Conservation (phyloP, 176 grass and related monocot species). For the Paspalum notatum region DNA sequence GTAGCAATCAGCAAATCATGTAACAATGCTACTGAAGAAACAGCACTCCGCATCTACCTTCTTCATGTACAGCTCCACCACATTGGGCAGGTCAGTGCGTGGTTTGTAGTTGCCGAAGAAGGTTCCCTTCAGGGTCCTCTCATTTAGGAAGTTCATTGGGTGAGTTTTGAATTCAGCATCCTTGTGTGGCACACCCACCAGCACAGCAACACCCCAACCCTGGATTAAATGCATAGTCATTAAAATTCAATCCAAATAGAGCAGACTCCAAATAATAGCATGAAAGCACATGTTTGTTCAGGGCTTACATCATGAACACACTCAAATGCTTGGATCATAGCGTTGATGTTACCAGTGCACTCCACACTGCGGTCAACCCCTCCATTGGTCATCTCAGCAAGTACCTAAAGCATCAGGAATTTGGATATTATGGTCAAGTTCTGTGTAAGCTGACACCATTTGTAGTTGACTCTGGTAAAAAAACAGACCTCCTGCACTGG, state of each 20-base stretch:
- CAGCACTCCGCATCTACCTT: constrained; percentile 31
- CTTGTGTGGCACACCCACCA: constrained; percentile 86
- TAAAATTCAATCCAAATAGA: not conserved
- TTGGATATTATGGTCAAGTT: constrained; percentile 7
- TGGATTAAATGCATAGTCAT: constrained; percentile 13
- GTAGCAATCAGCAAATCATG: not conserved
- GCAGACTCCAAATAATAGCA: not conserved
- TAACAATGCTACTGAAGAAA: not conserved
- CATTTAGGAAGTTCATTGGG: constrained; percentile 78
- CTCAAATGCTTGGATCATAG: constrained; percentile 89
- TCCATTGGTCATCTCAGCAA: constrained; percentile 85
- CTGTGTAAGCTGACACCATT: not conserved
- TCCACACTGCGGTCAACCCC: constrained; percentile 86
- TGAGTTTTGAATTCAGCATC: constrained; percentile 86
- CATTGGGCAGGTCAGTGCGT: constrained; percentile 67
- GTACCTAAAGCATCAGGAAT: constrained; percentile 54
- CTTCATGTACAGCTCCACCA: constrained; percentile 81
- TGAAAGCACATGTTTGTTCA: not conserved
- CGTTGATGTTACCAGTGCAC: constrained; percentile 77
- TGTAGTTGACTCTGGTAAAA: not conserved
- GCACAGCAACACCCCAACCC: constrained; percentile 89
- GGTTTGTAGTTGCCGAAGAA: constrained; percentile 97
- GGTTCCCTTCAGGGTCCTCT: constrained; percentile 93
- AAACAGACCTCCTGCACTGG: constrained; percentile 78
- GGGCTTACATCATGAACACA: constrained; percentile 85